Evolutionary conservation across 352 stramenopile species (phyloP), one percentile per base, ranked within the genome.

Genomic region (Pythium scleroteichum): DNA sequence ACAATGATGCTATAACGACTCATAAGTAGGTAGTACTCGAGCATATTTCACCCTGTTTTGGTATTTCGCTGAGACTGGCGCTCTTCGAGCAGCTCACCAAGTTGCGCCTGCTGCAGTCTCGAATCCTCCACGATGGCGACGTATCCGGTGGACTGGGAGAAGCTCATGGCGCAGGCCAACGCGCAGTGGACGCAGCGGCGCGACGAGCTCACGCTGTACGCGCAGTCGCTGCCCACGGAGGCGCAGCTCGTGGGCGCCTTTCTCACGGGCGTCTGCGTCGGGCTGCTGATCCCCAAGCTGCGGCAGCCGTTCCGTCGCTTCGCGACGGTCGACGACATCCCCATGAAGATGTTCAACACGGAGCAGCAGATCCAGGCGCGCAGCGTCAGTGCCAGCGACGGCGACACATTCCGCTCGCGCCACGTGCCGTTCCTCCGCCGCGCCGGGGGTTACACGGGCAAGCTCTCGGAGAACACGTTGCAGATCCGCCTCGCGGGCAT

Each of bases 401-500:
- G 87, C 8, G 87, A 95, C 68, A 96, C 85, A 56, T 88, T 96
- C 61, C 82, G 87, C 57, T 80, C 73, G 53, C 80, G 84, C 12
- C 78, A 94, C 68, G 42, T 85, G 52, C 79, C 85, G 38, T 64
- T 89, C 20, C 65, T 73, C 41, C 64, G 81, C 33, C 62, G 76
- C 6, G 62, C 57, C 10, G 76, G 77, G 7, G 49, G 51, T 8
- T 88, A 72, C 57, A 66, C 69, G 33, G 75, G 81, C 57, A 92
- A 90, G 44, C 45, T 79, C 17, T 90, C 82, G 24, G 84, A 94
- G 24, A 69, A 94, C 70, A 95, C 87, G 48, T 66, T 96, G 51
- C 82, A 94, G 69, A 81, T 96, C 62, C 82, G 87, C 23, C 76
- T 96, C 27, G 86, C 86, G 10, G 87, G 68, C 59, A 87, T 96